These are phyloP conservation scores for Chloris gayana DNA, from an alignment of 176 grass and related monocot species.

Conservation along the genomic window DNA sequence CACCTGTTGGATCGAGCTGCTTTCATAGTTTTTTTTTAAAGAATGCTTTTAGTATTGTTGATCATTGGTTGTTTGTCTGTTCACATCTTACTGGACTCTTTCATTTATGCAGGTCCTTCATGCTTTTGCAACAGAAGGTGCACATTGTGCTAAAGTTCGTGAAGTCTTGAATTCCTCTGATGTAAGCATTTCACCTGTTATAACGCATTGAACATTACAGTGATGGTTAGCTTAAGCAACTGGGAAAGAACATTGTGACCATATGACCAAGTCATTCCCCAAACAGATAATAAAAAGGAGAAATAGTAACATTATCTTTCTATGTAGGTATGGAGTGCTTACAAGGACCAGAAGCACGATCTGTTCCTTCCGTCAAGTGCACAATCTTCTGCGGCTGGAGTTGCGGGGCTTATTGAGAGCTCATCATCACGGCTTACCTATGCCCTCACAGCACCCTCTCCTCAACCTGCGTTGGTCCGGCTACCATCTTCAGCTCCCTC, in stretches of 20 bases:
- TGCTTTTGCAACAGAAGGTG: conserved; percentile 98
- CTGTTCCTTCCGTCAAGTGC: conserved; percentile 97
- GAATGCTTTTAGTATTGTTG: too few species aligned
- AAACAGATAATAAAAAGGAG: conserved; percentile 12
- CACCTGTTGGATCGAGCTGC: background rate
- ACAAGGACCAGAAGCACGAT: conserved; percentile 98
- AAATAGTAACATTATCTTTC: background rate
- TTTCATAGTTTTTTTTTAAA: background rate
- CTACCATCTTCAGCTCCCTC: conserved; percentile 58
- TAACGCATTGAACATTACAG: background rate
- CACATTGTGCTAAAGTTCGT: conserved; percentile 94
- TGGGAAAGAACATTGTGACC: background rate
- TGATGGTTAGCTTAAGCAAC: conserved; percentile 16
- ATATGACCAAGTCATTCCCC: background rate
- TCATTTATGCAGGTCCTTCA: conserved; percentile 76
- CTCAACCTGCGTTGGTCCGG: conserved; percentile 64
- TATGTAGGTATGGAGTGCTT: conserved; percentile 88
- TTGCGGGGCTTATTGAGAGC: conserved; percentile 94
- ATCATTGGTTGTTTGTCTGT: background rate
- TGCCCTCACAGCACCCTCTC: conserved; percentile 74
- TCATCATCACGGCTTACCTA: conserved; percentile 85
- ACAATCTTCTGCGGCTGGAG: conserved; percentile 87
- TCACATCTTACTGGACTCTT: background rate
- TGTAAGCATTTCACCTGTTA: conserved; percentile 55
- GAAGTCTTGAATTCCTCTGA: conserved; percentile 86